phyloP scores from a whole-genome alignment of 2,329 filamentous ascomycete genomes.

The Fusarium ramigenum region DNA sequence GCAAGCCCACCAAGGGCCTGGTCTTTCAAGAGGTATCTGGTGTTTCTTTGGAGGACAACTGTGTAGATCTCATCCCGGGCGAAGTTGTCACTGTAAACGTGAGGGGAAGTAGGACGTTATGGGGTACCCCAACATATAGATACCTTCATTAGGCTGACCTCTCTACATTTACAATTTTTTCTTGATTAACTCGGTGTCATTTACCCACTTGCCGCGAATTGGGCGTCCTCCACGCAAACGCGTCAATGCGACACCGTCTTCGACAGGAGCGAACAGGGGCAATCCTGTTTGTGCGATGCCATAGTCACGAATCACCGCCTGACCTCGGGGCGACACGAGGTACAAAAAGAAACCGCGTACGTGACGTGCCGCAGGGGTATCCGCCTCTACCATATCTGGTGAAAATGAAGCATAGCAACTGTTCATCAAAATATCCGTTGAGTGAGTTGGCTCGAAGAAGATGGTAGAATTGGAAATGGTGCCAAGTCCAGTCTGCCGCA shows the following conservation, averaged over 20 bases:
- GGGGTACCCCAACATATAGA: not conserved
- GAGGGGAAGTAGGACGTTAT: fast-evolving
- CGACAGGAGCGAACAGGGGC: not conserved
- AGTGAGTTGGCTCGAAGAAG: not conserved
- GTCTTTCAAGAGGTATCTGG: constrained; percentile 59
- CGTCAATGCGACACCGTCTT: not conserved
- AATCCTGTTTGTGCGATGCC: not conserved
- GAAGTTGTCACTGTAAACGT: constrained; percentile 1
- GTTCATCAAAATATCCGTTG: not conserved
- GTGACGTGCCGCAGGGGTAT: not conserved
- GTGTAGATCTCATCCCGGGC: constrained; percentile 66
- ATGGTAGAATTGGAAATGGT: not conserved
- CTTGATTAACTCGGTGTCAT: not conserved
- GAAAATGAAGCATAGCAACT: not conserved
- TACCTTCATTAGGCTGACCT: not conserved
- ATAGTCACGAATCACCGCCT: not conserved
- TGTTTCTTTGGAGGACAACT: constrained; percentile 62
- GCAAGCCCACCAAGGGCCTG: constrained; percentile 64
- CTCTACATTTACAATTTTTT: not conserved
- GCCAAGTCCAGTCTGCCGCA: not conserved
- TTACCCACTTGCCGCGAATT: not conserved
- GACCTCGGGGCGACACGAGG: not conserved
- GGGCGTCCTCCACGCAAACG: not conserved
- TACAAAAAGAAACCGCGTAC: not conserved
- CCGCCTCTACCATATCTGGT: not conserved